These are phyloP conservation scores for Globisporangium barbulae DNA, from an alignment of 352 stramenopile species.

Conservation along the genomic window DNA sequence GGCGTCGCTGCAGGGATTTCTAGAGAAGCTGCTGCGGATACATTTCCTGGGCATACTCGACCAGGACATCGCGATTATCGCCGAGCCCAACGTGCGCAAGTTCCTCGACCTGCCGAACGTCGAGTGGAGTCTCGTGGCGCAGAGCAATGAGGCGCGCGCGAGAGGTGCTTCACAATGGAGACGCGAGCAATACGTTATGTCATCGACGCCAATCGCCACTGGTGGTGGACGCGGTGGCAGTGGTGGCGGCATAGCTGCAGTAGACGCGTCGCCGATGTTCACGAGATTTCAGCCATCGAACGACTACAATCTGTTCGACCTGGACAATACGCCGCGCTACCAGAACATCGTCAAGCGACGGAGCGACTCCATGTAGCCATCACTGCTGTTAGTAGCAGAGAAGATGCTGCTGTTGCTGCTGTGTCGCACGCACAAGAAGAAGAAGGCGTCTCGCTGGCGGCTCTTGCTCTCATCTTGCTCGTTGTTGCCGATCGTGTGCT, in stretches of 20 bases:
- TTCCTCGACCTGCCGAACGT: slow-evolving; percentile 70
- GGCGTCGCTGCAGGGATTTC: slow-evolving; percentile 55
- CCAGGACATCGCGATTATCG: slow-evolving; percentile 61
- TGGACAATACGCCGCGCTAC: slow-evolving; percentile 23
- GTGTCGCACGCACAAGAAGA: neutral
- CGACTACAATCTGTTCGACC: slow-evolving; percentile 25
- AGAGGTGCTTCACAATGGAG: neutral
- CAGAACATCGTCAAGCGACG: slow-evolving; percentile 31
- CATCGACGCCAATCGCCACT: slow-evolving; percentile 11
- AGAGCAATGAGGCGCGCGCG: slow-evolving; percentile 18
- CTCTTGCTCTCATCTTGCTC: neutral
- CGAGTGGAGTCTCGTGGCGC: slow-evolving; percentile 66
- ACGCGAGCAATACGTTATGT: slow-evolving; percentile 25
- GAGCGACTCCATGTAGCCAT: slow-evolving; percentile 54
- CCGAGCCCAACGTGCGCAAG: slow-evolving; percentile 55
- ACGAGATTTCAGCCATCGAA: slow-evolving; percentile 26
- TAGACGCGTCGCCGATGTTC: slow-evolving; percentile 17
- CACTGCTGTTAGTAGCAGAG: slow-evolving; percentile 2
- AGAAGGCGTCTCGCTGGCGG: neutral
- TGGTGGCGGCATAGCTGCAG: neutral
- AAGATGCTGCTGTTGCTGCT: neutral
- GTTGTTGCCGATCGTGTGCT: neutral
- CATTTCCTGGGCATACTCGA: slow-evolving; percentile 65
- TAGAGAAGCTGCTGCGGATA: slow-evolving; percentile 53
- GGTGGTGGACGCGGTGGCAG: slow-evolving; percentile 5